Percentiles rank a stretch among this genome's conserved stretches.
phyloP scores from a whole-genome alignment of 805 yeast species.

The Pichia nanzhaoensis region DNA sequence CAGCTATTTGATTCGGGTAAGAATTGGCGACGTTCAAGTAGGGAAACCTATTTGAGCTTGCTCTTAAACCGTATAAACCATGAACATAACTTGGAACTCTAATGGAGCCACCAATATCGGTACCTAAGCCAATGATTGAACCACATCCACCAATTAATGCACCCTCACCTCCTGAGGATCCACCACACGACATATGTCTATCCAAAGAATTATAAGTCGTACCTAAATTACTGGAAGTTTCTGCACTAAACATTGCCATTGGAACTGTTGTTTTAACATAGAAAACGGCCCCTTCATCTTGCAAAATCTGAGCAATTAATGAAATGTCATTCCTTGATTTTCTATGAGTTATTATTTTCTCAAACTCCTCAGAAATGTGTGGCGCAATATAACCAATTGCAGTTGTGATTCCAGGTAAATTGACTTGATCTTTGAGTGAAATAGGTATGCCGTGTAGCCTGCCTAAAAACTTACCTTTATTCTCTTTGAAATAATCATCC shows the following conservation, averaged over 20 bases:
- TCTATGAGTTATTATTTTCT: slow-evolving; percentile 18
- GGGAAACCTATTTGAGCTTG: slow-evolving; percentile 32
- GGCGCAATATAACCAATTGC: slow-evolving; percentile 34
- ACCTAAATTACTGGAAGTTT: slow-evolving; percentile 35
- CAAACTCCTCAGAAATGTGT: slow-evolving; percentile 23
- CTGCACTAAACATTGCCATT: slow-evolving; percentile 37
- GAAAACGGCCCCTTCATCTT: slow-evolving; percentile 35
- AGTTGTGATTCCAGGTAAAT: slow-evolving; percentile 33
- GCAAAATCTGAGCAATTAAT: slow-evolving; percentile 28
- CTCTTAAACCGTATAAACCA: slow-evolving; percentile 31
- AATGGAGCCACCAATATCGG: slow-evolving; percentile 36
- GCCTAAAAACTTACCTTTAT: slow-evolving; percentile 32
- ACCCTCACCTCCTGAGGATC: slow-evolving; percentile 44
- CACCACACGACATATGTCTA: slow-evolving; percentile 34
- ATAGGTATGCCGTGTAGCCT: slow-evolving; percentile 42
- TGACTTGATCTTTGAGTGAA: slow-evolving; percentile 40
- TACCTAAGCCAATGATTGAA: slow-evolving; percentile 33
- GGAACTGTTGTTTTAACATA: slow-evolving; percentile 40
- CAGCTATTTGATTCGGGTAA: slow-evolving; percentile 27
- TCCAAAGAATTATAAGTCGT: slow-evolving; percentile 34
- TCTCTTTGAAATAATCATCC: slow-evolving; percentile 30
- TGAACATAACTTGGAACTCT: slow-evolving; percentile 30
- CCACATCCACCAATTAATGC: slow-evolving; percentile 28
- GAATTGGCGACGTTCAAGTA: slow-evolving; percentile 27
- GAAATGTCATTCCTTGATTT: slow-evolving; percentile 28